Conservation (phyloP, 2,329 filamentous ascomycete species). For the Coleophoma cylindrospora region DNA sequence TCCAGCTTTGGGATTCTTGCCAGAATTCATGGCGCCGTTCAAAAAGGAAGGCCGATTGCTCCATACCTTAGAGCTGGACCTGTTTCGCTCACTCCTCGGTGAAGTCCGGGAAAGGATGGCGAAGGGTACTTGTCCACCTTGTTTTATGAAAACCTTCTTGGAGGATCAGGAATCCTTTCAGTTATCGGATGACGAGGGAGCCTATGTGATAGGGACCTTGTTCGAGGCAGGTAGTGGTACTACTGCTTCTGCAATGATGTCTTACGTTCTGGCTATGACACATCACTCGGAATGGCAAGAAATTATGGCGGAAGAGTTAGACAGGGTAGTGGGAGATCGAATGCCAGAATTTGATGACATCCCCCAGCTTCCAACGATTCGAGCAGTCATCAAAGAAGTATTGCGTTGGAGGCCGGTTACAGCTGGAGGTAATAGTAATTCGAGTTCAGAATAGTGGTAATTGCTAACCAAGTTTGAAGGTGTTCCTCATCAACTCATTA, state of each 20-base stretch:
- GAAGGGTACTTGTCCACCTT: slow-evolving; percentile 24
- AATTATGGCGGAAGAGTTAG: slow-evolving; percentile 30
- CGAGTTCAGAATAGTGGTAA: background rate
- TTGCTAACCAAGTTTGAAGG: background rate
- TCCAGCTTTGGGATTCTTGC: slow-evolving; percentile 25
- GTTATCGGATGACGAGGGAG: slow-evolving; percentile 18
- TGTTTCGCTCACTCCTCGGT: slow-evolving; percentile 21
- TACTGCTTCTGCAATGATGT: slow-evolving; percentile 25
- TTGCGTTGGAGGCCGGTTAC: slow-evolving; percentile 39
- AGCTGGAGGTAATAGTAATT: slow-evolving; percentile 35
- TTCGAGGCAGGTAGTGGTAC: slow-evolving; percentile 34
- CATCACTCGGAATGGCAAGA: slow-evolving; percentile 8
- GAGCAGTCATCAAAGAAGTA: slow-evolving; percentile 40
- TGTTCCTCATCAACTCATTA: slow-evolving; percentile 43
- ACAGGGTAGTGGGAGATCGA: slow-evolving; percentile 41
- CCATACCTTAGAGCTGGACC: slow-evolving; percentile 12
- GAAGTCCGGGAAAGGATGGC: slow-evolving; percentile 23
- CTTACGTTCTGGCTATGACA: slow-evolving; percentile 19
- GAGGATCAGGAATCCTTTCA: slow-evolving; percentile 17
- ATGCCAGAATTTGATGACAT: slow-evolving; percentile 43
- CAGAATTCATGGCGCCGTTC: slow-evolving; percentile 22
- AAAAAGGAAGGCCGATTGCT: slow-evolving; percentile 15
- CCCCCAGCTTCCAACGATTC: slow-evolving; percentile 36
- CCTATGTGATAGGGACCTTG: slow-evolving; percentile 27
- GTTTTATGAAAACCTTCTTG: slow-evolving; percentile 24